A percentile compares a stretch with the other conserved stretches of the same genome.
Conservation (phyloP, 495 filamentous ascomycete genomes). For the Penicillium desertorum region DNA sequence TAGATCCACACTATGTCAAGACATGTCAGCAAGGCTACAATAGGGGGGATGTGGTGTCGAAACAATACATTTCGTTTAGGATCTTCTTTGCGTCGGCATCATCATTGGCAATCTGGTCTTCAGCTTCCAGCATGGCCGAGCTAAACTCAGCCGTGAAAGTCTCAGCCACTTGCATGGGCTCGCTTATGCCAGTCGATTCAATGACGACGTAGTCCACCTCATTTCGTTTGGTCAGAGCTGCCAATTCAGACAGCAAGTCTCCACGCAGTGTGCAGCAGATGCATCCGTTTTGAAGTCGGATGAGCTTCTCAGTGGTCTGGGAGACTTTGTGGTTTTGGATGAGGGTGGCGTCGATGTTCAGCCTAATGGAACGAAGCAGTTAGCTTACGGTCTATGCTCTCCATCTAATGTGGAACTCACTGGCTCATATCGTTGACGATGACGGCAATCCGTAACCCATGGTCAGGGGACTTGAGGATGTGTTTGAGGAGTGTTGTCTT, state of each 20-base stretch:
- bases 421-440: slow-evolving; percentile 60
- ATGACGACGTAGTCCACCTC: slow-evolving; percentile 59
- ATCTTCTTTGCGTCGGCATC: slow-evolving; percentile 39
- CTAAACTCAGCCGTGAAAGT: slow-evolving; percentile 57
- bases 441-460: slow-evolving; percentile 55
- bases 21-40: slow-evolving; percentile 3
- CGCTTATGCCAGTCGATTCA: slow-evolving; percentile 61
- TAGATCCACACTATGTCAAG: slow-evolving; percentile 37
- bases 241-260: slow-evolving; percentile 56
- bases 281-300: slow-evolving; percentile 62
- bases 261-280: slow-evolving; percentile 62
- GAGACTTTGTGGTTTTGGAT: slow-evolving; percentile 52
- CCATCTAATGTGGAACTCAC: slow-evolving; percentile 22
- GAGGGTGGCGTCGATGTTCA: slow-evolving; percentile 59
- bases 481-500: slow-evolving; percentile 60
- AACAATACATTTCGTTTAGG: slow-evolving; percentile 39
- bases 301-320: slow-evolving; percentile 54
- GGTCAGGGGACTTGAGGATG: slow-evolving; percentile 52
- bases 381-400: not conserved
- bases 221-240: slow-evolving; percentile 46
- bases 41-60: not conserved
- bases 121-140: slow-evolving; percentile 41
- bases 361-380: slow-evolving; percentile 20
- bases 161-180: slow-evolving; percentile 63
- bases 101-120: slow-evolving; percentile 28